These are phyloP conservation scores for Striga asiatica DNA, from an alignment of 257 asterid genomes.

Conservation along the genomic window DNA sequence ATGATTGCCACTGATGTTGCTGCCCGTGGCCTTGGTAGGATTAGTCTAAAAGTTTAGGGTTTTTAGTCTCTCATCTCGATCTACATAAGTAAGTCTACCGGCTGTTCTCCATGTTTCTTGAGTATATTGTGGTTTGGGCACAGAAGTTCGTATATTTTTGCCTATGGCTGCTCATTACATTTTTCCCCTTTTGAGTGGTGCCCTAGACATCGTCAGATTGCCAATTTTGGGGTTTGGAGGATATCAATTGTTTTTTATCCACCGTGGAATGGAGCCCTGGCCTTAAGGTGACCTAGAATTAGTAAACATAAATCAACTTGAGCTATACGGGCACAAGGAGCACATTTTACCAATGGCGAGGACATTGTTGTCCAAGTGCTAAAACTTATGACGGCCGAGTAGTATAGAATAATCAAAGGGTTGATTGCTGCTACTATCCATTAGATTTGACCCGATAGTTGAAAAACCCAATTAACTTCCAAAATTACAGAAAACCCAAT, in stretches of 20 bases:
- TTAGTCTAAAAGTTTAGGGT: constrained; percentile 51
- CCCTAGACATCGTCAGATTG: constrained; percentile 10
- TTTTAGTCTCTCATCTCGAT: constrained; percentile 33
- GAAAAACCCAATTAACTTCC: background rate
- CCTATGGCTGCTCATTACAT: constrained; percentile 10
- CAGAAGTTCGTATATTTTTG: constrained; percentile 25
- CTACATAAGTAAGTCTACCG: constrained; percentile 54
- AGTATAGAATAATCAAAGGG: no score
- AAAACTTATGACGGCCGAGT: background rate
- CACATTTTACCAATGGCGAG: background rate
- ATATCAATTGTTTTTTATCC: constrained; percentile 2
- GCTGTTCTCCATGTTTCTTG: constrained; percentile 75
- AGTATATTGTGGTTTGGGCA: constrained; percentile 71
- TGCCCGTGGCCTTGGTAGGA: constrained; percentile 99
- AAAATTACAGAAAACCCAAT: background rate
- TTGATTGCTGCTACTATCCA: background rate
- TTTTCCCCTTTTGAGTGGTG: background rate
- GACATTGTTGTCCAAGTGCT: background rate
- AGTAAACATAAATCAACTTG: constrained; percentile 20
- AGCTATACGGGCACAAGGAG: background rate
- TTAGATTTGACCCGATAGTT: background rate
- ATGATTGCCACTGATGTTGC: constrained; percentile 99
- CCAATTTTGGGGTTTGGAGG: constrained; percentile 14
- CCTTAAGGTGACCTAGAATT: constrained; percentile 11
- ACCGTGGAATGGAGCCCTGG: constrained; percentile 2